Conservation (phyloP, 805 yeast genomes). For the Candida anglica region DNA sequence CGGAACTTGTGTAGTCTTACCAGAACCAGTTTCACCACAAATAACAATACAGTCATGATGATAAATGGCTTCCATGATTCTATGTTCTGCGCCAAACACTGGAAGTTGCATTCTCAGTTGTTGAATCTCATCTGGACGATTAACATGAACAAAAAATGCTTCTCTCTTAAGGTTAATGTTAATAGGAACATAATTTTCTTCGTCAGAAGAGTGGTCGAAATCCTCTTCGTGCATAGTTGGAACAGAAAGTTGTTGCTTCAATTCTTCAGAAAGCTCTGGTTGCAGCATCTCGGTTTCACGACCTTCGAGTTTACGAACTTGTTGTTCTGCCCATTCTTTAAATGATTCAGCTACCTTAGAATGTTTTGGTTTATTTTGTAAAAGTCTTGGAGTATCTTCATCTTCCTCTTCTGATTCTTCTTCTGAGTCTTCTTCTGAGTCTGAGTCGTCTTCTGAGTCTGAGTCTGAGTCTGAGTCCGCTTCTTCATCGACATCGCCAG, state of each 20-base stretch:
- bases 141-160: constrained; percentile 65
- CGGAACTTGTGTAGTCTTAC: constrained; percentile 97
- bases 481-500: constrained; percentile 23
- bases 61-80: constrained; percentile 91
- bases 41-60: constrained; percentile 87
- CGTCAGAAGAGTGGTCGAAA: constrained; percentile 62
- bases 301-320: constrained; percentile 62
- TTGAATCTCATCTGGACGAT: constrained; percentile 65
- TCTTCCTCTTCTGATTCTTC: constrained; percentile 25
- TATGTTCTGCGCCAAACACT: constrained; percentile 85
- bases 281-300: constrained; percentile 41
- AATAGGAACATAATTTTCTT: constrained; percentile 56
- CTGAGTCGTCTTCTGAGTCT: constrained; percentile 24
- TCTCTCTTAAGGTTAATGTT: constrained; percentile 51
- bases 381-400: constrained; percentile 26
- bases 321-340: constrained; percentile 84
- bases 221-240: constrained; percentile 68
- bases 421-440: constrained; percentile 25
- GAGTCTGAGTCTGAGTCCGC: constrained; percentile 26
- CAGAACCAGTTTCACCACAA: constrained; percentile 98
- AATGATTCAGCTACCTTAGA: constrained; percentile 58
- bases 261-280: constrained; percentile 44
- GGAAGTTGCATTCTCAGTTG: constrained; percentile 70
- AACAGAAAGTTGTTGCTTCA: constrained; percentile 40
- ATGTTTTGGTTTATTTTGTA: constrained; percentile 42